Base-by-base conservation (phyloP, 2,329 filamentous ascomycete species). In the Lasiodiplodia sp. region DNA sequence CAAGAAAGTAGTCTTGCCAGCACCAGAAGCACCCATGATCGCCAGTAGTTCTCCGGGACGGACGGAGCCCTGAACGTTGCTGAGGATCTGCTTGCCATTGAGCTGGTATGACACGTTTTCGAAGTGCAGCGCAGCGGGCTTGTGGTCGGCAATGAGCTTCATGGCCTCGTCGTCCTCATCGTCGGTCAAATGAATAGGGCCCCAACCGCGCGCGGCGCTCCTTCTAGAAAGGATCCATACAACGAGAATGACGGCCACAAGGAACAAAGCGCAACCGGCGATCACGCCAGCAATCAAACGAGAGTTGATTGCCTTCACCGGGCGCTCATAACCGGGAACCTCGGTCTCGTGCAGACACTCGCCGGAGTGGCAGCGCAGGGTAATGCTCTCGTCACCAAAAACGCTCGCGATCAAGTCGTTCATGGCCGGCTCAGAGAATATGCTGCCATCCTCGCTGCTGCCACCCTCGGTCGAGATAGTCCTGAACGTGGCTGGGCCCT, bases 21-120 rank as follows among this genome's bases (percentile, higher is more conserved):
- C 96, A 37, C 96, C 96, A 0, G 96, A 99, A 8, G 96, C 95
- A 68, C 96, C 96, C 95, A 99, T 99, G 75, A 99, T 97, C 10
- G 96, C 96, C 72, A 95, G 93, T 8, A 98, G 88, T 78, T 99
- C 94, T n/a, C 96, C 96, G 2, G 95, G 94, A 73, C 92, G 91
- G n/a, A 95, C 94, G 52, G 93, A 90, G 57, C 96, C 96, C 72
- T 91, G 90, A 40, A 99, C 91, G 16, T 87, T 88, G 18, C 87
- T 86, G 2, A 99, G 84, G 57, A 99, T 97, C 65, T 92, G 87
- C 80, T 93, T 97, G 49, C 93, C 93, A 72, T 96, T 97, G 47
- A 99, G 85, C 25, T 87, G 86, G 77, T 99, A 99, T 0, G 90
- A 89, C 3, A 99, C 91, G 69, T 96, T 91, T 69, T 96, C 90